Conservation (phyloP, 2,329 filamentous ascomycete genomes). For the Pseudocercospora ulei region DNA sequence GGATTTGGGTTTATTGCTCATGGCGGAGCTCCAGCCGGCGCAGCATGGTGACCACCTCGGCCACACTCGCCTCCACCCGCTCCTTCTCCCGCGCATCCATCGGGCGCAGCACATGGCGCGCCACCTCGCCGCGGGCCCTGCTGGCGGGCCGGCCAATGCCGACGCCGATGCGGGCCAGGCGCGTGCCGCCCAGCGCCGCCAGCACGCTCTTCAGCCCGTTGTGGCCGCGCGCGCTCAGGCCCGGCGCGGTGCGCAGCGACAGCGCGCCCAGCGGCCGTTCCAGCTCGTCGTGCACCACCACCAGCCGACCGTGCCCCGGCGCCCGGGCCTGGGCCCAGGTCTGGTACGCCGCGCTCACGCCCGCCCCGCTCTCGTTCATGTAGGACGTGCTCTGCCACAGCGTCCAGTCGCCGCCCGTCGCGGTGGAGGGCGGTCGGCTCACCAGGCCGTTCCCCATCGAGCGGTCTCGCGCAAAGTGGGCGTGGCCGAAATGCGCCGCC, state of each 20-base stretch:
- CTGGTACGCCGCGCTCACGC: constrained; percentile 57
- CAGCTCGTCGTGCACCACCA: constrained; percentile 83
- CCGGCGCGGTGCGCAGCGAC: constrained; percentile 45
- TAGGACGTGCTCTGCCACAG: constrained; percentile 64
- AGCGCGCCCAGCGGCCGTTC: constrained; percentile 62
- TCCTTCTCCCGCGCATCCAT: constrained; percentile 49
- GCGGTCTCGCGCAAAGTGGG: constrained; percentile 35
- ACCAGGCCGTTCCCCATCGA: constrained; percentile 44
- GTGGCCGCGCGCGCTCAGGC: constrained; percentile 44
- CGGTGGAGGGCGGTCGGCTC: constrained; percentile 38
- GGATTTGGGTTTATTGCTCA: too few relatives aligned
- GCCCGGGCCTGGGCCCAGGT: constrained; percentile 37
- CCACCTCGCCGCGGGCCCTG: constrained; percentile 58
- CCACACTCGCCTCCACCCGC: constrained; percentile 29
- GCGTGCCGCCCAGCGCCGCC: constrained; percentile 64
- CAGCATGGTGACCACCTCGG: constrained; percentile 36
- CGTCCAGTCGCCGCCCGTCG: constrained; percentile 41
- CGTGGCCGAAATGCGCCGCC: constrained; percentile 40
- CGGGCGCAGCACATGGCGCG: constrained; percentile 64
- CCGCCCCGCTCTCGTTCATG: constrained; percentile 78
- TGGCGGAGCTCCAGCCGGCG: constrained; percentile 24
- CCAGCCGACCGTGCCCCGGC: constrained; percentile 44
- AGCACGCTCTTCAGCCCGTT: constrained; percentile 52
- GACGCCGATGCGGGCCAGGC: constrained; percentile 58
- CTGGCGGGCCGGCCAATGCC: constrained; percentile 77